Percentiles rank a stretch among this genome's conserved stretches.
Evolutionary conservation across 176 grass and related monocot genomes (phyloP).

Genomic region (Saccharum spontaneum): DNA sequence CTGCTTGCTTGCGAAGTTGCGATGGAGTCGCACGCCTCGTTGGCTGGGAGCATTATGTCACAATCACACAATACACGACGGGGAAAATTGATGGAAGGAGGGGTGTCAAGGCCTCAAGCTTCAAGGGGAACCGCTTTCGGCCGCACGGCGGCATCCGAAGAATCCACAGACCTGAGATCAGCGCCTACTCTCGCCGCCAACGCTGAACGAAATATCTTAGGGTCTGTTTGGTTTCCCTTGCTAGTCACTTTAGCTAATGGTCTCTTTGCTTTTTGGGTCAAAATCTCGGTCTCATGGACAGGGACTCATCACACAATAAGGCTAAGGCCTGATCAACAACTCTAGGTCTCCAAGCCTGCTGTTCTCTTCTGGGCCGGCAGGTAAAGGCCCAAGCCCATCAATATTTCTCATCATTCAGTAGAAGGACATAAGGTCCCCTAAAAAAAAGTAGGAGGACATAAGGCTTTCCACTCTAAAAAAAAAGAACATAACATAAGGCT

Average conservation of each 20-base stretch:
- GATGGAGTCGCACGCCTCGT: background rate
- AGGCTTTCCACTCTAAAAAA: background rate
- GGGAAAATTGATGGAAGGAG: background rate
- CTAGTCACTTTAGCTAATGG: too few species aligned
- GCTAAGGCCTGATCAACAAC: too few species aligned
- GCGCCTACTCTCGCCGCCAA: conserved; percentile 14
- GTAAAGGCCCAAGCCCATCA: background rate
- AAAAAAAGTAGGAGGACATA: background rate
- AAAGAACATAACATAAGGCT: background rate
- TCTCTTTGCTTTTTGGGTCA: background rate
- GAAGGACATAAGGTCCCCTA: too few species aligned
- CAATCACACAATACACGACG: background rate
- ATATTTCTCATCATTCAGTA: background rate
- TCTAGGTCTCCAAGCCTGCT: background rate
- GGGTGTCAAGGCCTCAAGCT: too few species aligned
- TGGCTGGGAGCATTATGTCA: background rate
- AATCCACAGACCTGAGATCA: background rate
- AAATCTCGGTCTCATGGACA: background rate
- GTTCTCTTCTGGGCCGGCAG: background rate
- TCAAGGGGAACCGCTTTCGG: background rate
- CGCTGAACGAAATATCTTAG: conserved; percentile 20
- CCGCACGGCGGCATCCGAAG: too few species aligned
- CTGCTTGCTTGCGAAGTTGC: background rate
- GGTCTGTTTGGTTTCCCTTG: too few species aligned
- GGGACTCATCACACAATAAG: background rate